Evolutionary conservation across 352 stramenopile species (phyloP).

Genomic region (Globisporangium megalacanthum): DNA sequence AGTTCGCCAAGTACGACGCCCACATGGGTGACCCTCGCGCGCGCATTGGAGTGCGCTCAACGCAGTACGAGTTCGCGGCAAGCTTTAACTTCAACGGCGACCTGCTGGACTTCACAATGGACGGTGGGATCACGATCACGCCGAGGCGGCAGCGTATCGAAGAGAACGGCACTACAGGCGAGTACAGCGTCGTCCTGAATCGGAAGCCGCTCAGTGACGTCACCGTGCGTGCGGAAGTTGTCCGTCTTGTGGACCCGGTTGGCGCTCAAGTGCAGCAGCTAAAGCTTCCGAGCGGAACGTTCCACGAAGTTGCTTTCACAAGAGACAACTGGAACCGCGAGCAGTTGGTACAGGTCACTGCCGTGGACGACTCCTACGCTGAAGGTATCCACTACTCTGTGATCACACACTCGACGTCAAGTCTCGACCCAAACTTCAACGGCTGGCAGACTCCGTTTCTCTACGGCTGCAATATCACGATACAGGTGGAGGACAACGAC

Average conservation of each 20-base stretch:
- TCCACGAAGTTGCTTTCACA: conserved; percentile 37
- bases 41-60: conserved; percentile 13
- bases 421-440: conserved; percentile 53
- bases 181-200: conserved; percentile 70
- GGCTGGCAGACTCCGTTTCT: conserved; percentile 49
- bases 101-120: conserved; percentile 65
- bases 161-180: conserved; percentile 40
- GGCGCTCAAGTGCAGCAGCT: conserved; percentile 36
- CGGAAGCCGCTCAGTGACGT: conserved; percentile 50
- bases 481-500: conserved; percentile 75
- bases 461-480: conserved; percentile 43
- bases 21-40: conserved; percentile 45
- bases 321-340: conserved; percentile 60
- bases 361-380: conserved; percentile 49
- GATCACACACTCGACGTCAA: conserved; percentile 38
- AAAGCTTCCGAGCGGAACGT: conserved; percentile 13
- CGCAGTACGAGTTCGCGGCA: conserved; percentile 48
- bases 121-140: conserved; percentile 56
- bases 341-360: conserved; percentile 45
- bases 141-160: conserved; percentile 37
- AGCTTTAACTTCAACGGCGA: conserved; percentile 48
- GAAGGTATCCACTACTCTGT: conserved; percentile 60
- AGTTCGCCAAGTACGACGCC: conserved; percentile 37
- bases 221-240: conserved; percentile 31
- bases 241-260: conserved; percentile 25